Conservation (phyloP, 257 asterid genomes). For the Nicotiana undulata region DNA sequence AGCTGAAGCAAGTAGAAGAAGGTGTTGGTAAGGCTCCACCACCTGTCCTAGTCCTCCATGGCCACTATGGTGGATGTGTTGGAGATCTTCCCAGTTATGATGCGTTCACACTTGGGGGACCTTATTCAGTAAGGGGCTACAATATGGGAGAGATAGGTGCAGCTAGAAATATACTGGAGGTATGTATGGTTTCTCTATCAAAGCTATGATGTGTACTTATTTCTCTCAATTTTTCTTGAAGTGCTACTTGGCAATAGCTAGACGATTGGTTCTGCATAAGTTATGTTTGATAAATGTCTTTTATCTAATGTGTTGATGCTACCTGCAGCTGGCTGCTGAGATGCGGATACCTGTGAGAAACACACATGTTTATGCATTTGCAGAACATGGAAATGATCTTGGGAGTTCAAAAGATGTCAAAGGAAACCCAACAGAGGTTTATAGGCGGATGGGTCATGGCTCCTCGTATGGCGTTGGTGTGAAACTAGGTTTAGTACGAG, state of each 20-base stretch:
- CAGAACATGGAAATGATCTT: constrained; percentile 92
- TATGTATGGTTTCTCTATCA: constrained; percentile 6
- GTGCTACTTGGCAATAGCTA: background rate
- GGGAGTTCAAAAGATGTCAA: constrained; percentile 88
- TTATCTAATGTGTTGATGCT: constrained; percentile 14
- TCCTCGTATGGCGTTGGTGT: constrained; percentile 89
- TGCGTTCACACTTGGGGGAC: constrained; percentile 97
- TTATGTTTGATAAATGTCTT: background rate
- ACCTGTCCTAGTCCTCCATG: constrained; percentile 88
- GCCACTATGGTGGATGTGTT: constrained; percentile 94
- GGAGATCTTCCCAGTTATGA: constrained; percentile 98
- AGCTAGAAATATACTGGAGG: constrained; percentile 89
- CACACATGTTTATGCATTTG: constrained; percentile 80
- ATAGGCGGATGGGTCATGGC: constrained; percentile 86
- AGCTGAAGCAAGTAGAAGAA: constrained; percentile 79
- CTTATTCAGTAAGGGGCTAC: constrained; percentile 91
- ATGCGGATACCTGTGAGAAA: constrained; percentile 75
- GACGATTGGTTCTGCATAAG: background rate
- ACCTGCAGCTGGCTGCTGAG: constrained; percentile 74
- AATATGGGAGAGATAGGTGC: constrained; percentile 99
- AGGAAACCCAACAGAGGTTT: constrained; percentile 95
- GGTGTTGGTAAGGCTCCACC: constrained; percentile 91
- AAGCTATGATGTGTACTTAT: background rate
- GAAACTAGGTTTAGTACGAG: constrained; percentile 86
- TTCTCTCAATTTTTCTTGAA: background rate